Base-by-base conservation (phyloP, 345 rosid species). In the Litchi chinensis region DNA sequence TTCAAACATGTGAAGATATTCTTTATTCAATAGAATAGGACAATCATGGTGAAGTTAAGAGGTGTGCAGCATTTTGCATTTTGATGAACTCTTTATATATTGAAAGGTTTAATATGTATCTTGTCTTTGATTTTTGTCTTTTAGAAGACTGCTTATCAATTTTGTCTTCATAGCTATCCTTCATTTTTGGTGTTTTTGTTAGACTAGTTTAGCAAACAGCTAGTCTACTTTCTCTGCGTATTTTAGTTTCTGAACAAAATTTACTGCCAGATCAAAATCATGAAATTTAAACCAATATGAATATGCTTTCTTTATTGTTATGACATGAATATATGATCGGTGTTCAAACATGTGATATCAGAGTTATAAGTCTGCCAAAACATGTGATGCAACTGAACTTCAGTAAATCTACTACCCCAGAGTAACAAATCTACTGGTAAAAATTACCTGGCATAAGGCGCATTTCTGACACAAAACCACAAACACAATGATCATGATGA, bases 401-500 rank as follows among this genome's bases (percentile, higher is more conserved):
- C 15, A 48, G 21, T 15, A 5, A 16, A 71, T 52, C 12, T 11
- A 73, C 5, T 12, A 69, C 21, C 8, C 10, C 24, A 8, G 16
- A 74, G 19, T 15, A 66, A 6, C 54, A 22, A 73, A 50, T n/a
- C 67, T 52, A 76, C 11, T 24, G 73, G 26, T 73, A 63, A 69
- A 54, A 79, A 44, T 73, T 79, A 90, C 92, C 94, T 88, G 81
- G 85, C 90, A 16, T 73, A 84, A 78, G 85, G 90, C 63, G 84
- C 88, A 76, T 84, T 87, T 83, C 92, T 92, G 87, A 69, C 40
- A 67, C 2, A 73, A 79, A 63, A 59, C 19, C 60, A 72, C 37
- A 22, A 5, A 6, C 6, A 77, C 63, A 67, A 66, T 40, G 11
- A 75, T 63, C 37, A 16, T 26, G 15, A 59, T 60, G 54, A 15